A percentile compares a stretch with the other conserved stretches of the same genome.
These are phyloP conservation scores for Mycena olivaceomarginata DNA, from an alignment of 768 basidiomycete species.

Conservation along the genomic window DNA sequence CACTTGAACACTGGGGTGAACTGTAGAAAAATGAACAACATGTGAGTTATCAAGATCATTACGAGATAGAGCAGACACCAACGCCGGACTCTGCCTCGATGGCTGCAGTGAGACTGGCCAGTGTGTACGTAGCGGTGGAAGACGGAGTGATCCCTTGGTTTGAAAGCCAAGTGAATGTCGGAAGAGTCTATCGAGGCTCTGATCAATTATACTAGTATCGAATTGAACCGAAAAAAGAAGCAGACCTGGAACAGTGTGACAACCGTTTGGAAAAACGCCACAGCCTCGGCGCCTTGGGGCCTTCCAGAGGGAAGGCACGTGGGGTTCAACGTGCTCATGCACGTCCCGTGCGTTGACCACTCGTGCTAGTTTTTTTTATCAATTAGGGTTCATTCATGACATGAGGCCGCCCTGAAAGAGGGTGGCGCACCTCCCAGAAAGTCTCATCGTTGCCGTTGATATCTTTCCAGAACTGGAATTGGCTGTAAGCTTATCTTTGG, in stretches of 20 bases:
- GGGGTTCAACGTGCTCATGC: constrained; percentile 56
- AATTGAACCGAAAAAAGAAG: neutral
- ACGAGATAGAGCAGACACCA: neutral
- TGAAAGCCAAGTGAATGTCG: constrained; percentile 74
- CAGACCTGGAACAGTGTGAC: constrained; percentile 61
- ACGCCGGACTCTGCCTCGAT: constrained; percentile 66
- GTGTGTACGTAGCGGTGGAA: constrained; percentile 62
- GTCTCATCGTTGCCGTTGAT: constrained; percentile 61
- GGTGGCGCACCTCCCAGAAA: constrained; percentile 70
- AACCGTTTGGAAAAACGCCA: constrained; percentile 65
- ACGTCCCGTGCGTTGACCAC: constrained; percentile 69
- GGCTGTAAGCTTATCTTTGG: neutral
- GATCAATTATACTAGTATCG: neutral
- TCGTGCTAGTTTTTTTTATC: constrained; percentile 59
- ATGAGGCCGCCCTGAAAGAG: constrained; percentile 48
- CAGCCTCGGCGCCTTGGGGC: constrained; percentile 53
- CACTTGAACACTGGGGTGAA: constrained; percentile 71
- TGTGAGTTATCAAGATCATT: no score
- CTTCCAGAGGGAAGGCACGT: constrained; percentile 61
- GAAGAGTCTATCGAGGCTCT: constrained; percentile 60
- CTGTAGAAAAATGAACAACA: constrained; percentile 31
- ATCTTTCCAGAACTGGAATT: constrained; percentile 65
- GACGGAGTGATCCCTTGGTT: constrained; percentile 74
- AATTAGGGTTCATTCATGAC: constrained; percentile 19
- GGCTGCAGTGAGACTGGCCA: constrained; percentile 63